These are phyloP conservation scores for Fulvia fulva DNA, from an alignment of 2,329 filamentous ascomycete genomes.

Conservation along the genomic window DNA sequence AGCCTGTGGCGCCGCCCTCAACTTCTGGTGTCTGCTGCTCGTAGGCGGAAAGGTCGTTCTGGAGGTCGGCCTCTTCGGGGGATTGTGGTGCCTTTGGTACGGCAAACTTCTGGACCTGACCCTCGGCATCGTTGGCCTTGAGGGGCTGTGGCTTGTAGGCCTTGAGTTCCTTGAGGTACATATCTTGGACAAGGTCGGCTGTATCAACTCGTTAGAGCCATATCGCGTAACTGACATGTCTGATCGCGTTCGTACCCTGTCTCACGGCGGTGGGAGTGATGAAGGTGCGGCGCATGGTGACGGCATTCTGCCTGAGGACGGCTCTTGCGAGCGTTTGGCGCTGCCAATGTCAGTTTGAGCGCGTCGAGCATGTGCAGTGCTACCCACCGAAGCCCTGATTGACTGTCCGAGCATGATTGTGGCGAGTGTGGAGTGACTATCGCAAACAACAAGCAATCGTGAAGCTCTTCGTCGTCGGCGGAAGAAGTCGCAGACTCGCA, in stretches of 20 bases:
- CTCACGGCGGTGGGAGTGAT: slow-evolving; percentile 58
- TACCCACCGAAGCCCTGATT: slow-evolving; percentile 56
- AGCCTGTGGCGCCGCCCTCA: slow-evolving; percentile 67
- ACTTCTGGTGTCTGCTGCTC: slow-evolving; percentile 91
- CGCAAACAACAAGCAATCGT: neutral
- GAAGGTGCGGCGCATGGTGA: slow-evolving; percentile 59
- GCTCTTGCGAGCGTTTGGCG: slow-evolving; percentile 59
- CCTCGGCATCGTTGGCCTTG: slow-evolving; percentile 83
- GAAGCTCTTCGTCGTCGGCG: neutral
- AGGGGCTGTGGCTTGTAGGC: slow-evolving; percentile 82
- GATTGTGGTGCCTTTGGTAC: slow-evolving; percentile 77
- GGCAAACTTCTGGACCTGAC: slow-evolving; percentile 84
- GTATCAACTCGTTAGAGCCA: slow-evolving; percentile 8
- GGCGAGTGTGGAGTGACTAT: slow-evolving; percentile 6
- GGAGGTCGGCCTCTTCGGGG: slow-evolving; percentile 91
- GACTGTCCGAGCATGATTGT: slow-evolving; percentile 57
- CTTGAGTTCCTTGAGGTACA: slow-evolving; percentile 95
- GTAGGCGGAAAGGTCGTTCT: slow-evolving; percentile 88
- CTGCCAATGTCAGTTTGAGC: slow-evolving; percentile 38
- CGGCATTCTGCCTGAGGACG: slow-evolving; percentile 53
- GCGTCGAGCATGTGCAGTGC: slow-evolving; percentile 31
- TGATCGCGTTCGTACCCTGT: slow-evolving; percentile 49
- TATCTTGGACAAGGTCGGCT: slow-evolving; percentile 97
- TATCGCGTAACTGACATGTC: neutral
- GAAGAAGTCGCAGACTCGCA: neutral